Evolutionary conservation across 495 filamentous ascomycete species (phyloP).

Genomic region (Aspergillus heteromorphus): DNA sequence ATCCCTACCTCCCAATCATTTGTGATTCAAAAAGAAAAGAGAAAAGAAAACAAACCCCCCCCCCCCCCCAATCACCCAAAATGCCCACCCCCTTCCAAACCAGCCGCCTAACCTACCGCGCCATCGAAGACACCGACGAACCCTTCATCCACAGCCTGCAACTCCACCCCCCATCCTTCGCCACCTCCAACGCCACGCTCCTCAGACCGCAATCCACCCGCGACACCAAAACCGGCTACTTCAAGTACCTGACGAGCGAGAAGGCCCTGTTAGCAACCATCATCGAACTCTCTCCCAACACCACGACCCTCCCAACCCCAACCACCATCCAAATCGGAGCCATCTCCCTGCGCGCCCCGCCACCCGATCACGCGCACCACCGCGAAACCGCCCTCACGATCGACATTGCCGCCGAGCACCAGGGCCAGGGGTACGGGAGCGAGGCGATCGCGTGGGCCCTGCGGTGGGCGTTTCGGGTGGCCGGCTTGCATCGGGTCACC

Average conservation of each 20-base stretch:
- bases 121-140: background rate
- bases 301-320: background rate
- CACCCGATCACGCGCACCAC: background rate
- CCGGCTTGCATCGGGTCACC: background rate
- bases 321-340: background rate
- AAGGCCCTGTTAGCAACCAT: background rate
- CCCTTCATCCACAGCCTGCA: background rate
- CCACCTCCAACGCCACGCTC: background rate
- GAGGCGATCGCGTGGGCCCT: conserved; percentile 1
- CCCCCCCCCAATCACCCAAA: too few relatives aligned
- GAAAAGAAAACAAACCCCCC: too few relatives aligned
- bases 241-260: background rate
- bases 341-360: background rate
- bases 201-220: background rate
- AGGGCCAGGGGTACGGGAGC: background rate
- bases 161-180: background rate
- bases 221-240: background rate
- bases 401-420: background rate
- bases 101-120: background rate
- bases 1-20: too few relatives aligned
- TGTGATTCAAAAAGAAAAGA: too few relatives aligned
- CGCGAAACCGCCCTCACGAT: background rate
- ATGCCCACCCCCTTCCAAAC: background rate
- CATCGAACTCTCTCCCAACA: background rate
- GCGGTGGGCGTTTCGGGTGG: background rate